Percentiles rank a stretch among this genome's conserved stretches.
Conservation (phyloP, 1,139 yeast genomes). For the Saccharomyces hybrid region DNA sequence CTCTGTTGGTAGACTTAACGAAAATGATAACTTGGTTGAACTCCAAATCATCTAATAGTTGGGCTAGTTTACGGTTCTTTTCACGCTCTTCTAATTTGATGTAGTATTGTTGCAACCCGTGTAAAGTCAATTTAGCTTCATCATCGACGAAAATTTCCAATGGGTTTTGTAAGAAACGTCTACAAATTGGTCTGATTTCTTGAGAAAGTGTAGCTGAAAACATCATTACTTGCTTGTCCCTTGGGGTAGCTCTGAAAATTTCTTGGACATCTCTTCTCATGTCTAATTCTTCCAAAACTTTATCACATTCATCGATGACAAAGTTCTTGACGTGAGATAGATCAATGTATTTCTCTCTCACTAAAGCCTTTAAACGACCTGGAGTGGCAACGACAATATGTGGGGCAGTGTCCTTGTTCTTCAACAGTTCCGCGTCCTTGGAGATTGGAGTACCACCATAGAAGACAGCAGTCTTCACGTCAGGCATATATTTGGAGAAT, state of each 20-base stretch:
- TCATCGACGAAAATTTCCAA: constrained; percentile 96
- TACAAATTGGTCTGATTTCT: constrained; percentile 94
- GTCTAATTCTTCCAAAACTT: constrained; percentile 82
- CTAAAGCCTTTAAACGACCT: constrained; percentile 92
- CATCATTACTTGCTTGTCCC: constrained; percentile 99
- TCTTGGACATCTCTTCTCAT: constrained; percentile 99
- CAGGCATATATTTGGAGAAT: constrained; percentile 97
- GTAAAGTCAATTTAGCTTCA: constrained; percentile 93
- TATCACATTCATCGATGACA: constrained; percentile 97
- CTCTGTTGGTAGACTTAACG: constrained; percentile 87
- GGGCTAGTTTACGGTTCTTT: constrained; percentile 89
- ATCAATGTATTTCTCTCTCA: constrained; percentile 83
- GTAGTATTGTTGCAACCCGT: constrained; percentile 96
- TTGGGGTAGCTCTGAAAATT: constrained; percentile 94
- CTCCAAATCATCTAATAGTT: constrained; percentile 86
- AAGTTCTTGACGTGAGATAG: constrained; percentile 87
- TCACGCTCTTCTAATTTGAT: constrained; percentile 83
- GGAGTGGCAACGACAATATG: constrained; percentile 98
- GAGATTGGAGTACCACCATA: constrained; percentile 91
- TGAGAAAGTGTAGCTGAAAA: constrained; percentile 92
- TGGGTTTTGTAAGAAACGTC: constrained; percentile 97
- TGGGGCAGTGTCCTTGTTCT: constrained; percentile 91
- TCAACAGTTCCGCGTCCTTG: constrained; percentile 80
- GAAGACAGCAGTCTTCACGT: constrained; percentile 91
- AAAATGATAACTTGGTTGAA: constrained; percentile 97